Evolutionary conservation across 2,329 filamentous ascomycete genomes (phyloP), one percentile per base, ranked within the genome.

Genomic region (Ilyonectria robusta): DNA sequence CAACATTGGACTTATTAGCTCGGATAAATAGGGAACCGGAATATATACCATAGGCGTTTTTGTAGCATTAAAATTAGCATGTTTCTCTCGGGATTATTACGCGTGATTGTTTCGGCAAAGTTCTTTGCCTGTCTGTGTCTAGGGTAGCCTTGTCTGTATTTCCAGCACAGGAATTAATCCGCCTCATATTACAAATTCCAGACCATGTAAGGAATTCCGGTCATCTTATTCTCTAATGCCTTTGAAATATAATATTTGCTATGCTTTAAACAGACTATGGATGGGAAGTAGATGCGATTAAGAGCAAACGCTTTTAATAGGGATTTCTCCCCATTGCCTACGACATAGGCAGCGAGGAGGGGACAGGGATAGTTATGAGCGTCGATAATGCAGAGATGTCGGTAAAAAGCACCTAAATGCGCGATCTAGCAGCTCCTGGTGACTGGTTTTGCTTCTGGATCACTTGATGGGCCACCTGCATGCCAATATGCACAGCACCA

Each of bases 401-500:
- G 6, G 8, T n/a, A n/a, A n/a, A 6, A 42, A 42, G 15, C 6
- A 26, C 26, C n/a, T n/a, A 42, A 42, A 42, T 42, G 40, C n/a
- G 40, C 2, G 40, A 42, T n/a, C 40, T 42, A 8, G 17, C 15
- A 1, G 40, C 15, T 8, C 5, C 40, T 8, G 40, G 15, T 8
- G 15, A 6, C 15, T n/a, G 40, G 5, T 42, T 42, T n/a, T 57
- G 55, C 15, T 46, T 44, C 33, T 54, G 33, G n/a, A 65, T 58
- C 19, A 68, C 5, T 15, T 66, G 44, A n/a, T 61, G 46, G 19
- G 64, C 64, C 7, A 42, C 53, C 31, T 62, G 51, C 11, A 35
- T 31, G 26, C 64, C 64, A 15, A 29, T 48, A 11, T 66, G 53
- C 7, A 66, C 53, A 15, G 64, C 64, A 3, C 59, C 64, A 35